phyloP scores from a whole-genome alignment of 306 rosid species.

The Trichosanthes cucumerina region DNA sequence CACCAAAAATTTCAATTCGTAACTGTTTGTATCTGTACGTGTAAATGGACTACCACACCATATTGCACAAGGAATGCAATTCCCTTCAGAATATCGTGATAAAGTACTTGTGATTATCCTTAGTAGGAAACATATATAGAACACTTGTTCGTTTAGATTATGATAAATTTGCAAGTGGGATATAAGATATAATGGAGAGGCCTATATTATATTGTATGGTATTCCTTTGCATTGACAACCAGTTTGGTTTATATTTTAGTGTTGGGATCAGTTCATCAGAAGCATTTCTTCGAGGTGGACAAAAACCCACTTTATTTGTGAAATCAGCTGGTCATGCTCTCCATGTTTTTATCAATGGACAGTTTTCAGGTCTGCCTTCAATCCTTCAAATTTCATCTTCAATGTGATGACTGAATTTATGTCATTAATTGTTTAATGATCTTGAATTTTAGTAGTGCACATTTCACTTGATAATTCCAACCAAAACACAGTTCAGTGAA shows the following conservation, averaged over 20 bases:
- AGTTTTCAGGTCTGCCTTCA: slow-evolving; percentile 45
- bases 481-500: slow-evolving; percentile 3
- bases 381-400: neutral
- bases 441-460: neutral
- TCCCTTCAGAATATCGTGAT: neutral
- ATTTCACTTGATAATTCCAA: neutral
- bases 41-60: neutral
- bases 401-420: too few species aligned
- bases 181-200: neutral
- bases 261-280: slow-evolving; percentile 65
- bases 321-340: slow-evolving; percentile 81
- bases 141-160: neutral
- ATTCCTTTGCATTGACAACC: slow-evolving; percentile 6
- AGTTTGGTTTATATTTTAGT: slow-evolving; percentile 30
- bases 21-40: neutral
- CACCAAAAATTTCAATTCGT: neutral
- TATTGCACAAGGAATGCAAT: neutral
- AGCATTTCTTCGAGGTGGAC: slow-evolving; percentile 57
- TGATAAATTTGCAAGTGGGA: neutral
- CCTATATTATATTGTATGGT: neutral
- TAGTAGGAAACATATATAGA: neutral
- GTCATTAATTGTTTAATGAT: too few species aligned
- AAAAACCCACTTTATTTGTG: slow-evolving; percentile 52
- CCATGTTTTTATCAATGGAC: slow-evolving; percentile 80
- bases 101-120: neutral